phyloP scores from a whole-genome alignment of 331 rosid species.

The Dryas integrifolia region DNA sequence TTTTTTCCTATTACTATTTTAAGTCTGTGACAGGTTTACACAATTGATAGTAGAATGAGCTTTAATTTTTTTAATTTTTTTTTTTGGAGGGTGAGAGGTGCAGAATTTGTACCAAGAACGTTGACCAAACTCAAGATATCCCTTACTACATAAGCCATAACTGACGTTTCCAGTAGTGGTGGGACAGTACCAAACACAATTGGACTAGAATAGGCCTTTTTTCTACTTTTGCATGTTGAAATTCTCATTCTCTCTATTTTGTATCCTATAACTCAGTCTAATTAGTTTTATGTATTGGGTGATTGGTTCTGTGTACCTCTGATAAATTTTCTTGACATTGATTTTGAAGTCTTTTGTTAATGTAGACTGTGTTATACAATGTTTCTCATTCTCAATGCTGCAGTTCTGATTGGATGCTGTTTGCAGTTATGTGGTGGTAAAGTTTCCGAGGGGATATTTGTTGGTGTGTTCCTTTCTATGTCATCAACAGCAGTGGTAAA shows the following conservation, averaged over 20 bases:
- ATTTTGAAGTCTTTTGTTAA: neutral
- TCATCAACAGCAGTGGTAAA: constrained; percentile 60
- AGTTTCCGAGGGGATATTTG: constrained; percentile 51
- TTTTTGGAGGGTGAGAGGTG: neutral
- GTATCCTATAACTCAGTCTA: neutral
- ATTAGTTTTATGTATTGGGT: neutral
- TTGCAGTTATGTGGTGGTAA: constrained; percentile 58
- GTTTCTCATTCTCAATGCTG: constrained; percentile 20
- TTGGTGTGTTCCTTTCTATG: constrained; percentile 54
- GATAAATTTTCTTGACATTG: neutral
- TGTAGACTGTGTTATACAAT: constrained; percentile 9
- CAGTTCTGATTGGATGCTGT: constrained; percentile 29
- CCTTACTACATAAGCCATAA: neutral
- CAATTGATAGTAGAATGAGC: too few relatives aligned
- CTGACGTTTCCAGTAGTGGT: neutral
- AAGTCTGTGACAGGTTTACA: neutral
- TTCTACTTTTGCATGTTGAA: neutral
- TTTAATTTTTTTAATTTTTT: neutral
- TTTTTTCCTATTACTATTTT: neutral
- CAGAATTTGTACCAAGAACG: neutral
- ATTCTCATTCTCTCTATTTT: neutral
- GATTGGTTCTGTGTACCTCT: neutral
- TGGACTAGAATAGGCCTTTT: neutral
- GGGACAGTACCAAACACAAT: neutral
- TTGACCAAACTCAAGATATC: neutral